Conservation (phyloP, 2,329 filamentous ascomycete species). For the Hortaea sp. region DNA sequence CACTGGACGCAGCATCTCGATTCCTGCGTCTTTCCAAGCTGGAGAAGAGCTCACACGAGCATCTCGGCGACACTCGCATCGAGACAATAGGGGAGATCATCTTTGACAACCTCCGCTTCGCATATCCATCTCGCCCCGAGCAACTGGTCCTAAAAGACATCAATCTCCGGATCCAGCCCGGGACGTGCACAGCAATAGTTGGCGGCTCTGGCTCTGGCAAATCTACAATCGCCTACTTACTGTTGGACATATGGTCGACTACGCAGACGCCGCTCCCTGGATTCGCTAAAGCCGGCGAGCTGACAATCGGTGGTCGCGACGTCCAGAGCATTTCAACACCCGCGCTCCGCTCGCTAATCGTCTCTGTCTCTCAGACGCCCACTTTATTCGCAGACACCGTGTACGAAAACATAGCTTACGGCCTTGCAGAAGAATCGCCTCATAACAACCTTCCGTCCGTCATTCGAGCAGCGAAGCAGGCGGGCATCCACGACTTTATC, state of each 20-base stretch:
- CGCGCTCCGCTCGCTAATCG: conserved; percentile 51
- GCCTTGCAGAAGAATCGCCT: conserved; percentile 48
- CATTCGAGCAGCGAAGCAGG: conserved; percentile 39
- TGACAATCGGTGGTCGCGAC: conserved; percentile 51
- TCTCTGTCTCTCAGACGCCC: conserved; percentile 61
- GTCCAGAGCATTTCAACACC: conserved; percentile 50
- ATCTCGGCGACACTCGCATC: conserved; percentile 37
- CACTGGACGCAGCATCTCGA: conserved; percentile 60
- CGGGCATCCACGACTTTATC: conserved; percentile 70
- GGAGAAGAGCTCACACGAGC: conserved; percentile 49
- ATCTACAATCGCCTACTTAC: conserved; percentile 66
- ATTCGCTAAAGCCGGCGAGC: conserved; percentile 24
- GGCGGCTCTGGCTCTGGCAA: conserved; percentile 86
- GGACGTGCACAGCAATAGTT: conserved; percentile 66
- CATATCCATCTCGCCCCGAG: conserved; percentile 53
- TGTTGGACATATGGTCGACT: conserved; percentile 68
- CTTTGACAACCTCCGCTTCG: conserved; percentile 58
- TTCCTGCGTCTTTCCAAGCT: conserved; percentile 62
- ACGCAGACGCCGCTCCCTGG: conserved; percentile 39
- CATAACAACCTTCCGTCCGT: conserved; percentile 39
- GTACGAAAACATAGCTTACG: conserved; percentile 74
- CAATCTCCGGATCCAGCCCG: conserved; percentile 53
- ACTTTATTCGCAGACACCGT: conserved; percentile 71
- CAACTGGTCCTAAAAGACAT: conserved; percentile 51
- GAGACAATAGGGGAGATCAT: conserved; percentile 42